Base-by-base conservation (phyloP, 768 basidiomycete species). In the Boletus fagicola region DNA sequence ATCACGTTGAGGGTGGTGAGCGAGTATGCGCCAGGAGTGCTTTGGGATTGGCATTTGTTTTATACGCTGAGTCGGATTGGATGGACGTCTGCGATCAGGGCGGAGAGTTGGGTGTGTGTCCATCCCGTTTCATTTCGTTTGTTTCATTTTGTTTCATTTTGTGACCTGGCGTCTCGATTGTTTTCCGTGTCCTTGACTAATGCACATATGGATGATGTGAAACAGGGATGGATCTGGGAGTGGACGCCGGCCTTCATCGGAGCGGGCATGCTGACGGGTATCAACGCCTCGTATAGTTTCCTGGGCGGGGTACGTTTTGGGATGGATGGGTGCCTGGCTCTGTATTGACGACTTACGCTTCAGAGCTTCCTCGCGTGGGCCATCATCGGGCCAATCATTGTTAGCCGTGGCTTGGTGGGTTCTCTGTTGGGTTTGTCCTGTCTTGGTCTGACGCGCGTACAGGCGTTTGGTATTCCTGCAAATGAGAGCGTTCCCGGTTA, bases 41-140 rank as follows among this genome's bases (percentile, higher is more conserved):
- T 80, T 18, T 84, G 77, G 63, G 84, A 86, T 63, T 86, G 83
- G 84, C 84, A 86, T 61, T 76, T 83, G 51, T 83, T 83, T 54
- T 85, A 83, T 80, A 80, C 80, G 16, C 73, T 84, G 22, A 83
- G 77, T 67, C 75, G 81, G 43, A 62, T 84, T 26, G 84, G 83
- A n/a, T 84, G 82, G 74, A 80, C 78, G 11, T 77, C 78, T 60
- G 83, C 84, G 66, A 85, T 86, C 59, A 72, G 72, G 15, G 69
- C 83, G 49, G 85, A 85, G 51, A 83, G 83, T 26, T 85, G 83
- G 81, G 81, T 81, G 59, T 20, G 79, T 62, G 20, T 22, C 11
- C 24, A 9, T 12, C 18, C 24, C 24, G 4, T 38, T 38, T 28
- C 22, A 26, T 22, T 26, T 22, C 16, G 18, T 35, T 33, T n/a